These are phyloP conservation scores for Penicillium cataractarum DNA, from an alignment of 495 filamentous ascomycete genomes.

Conservation along the genomic window DNA sequence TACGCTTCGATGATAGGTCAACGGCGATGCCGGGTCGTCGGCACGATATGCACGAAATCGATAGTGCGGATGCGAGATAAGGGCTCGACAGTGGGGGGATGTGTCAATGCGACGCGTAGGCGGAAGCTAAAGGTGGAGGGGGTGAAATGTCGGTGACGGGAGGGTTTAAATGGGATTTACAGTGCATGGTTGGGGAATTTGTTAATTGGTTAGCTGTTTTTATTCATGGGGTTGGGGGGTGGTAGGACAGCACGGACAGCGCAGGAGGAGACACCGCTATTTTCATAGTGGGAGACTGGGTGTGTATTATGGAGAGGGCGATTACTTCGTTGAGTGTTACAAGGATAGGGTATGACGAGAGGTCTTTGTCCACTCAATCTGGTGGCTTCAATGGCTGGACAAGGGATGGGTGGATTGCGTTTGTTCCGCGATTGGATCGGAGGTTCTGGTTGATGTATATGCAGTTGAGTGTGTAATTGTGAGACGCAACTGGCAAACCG, in stretches of 20 bases:
- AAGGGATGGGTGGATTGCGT: not conserved
- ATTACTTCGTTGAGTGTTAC: not conserved
- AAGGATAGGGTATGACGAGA: not conserved
- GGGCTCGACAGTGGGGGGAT: not conserved
- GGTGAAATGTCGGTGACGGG: constrained; percentile 6
- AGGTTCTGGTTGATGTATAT: not conserved
- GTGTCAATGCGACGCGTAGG: not conserved
- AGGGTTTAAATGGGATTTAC: no score
- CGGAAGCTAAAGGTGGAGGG: not conserved
- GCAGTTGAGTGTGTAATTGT: not conserved
- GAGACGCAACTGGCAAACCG: not conserved
- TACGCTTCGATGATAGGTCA: not conserved
- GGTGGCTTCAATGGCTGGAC: not conserved
- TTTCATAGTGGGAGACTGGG: no score
- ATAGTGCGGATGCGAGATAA: constrained; percentile 2
- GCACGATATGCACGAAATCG: constrained; percentile 4
- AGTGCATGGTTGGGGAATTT: not conserved
- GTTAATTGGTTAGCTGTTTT: no score
- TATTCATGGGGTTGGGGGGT: no score
- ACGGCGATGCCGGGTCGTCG: not conserved
- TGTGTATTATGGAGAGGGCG: no score
- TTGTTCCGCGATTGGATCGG: constrained; percentile 7
- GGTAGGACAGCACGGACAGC: not conserved
- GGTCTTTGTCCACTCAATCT: not conserved
- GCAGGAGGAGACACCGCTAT: not conserved